phyloP scores from a whole-genome alignment of 495 filamentous ascomycete genomes.

The Sordaria brevicollis region DNA sequence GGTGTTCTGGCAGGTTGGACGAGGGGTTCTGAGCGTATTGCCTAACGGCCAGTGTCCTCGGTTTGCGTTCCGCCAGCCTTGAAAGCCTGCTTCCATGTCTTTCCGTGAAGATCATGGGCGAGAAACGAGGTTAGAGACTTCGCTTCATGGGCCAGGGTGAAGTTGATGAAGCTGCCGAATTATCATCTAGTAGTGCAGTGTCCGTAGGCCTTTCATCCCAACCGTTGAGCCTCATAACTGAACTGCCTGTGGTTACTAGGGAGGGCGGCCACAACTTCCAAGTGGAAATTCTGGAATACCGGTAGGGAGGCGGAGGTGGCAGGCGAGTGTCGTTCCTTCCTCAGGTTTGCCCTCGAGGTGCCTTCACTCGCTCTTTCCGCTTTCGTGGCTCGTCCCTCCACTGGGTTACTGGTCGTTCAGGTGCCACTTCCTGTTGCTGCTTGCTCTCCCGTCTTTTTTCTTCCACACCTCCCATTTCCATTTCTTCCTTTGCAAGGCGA shows the following conservation, averaged over 20 bases:
- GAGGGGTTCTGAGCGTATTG: not conserved
- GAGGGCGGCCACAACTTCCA: too few relatives aligned
- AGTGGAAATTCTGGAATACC: not conserved
- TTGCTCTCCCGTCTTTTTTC: not conserved
- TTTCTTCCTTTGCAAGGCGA: not conserved
- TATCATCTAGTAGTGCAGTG: not conserved
- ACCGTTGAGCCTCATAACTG: too few relatives aligned
- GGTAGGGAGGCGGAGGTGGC: not conserved
- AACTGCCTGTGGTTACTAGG: too few relatives aligned
- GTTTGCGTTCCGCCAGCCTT: not conserved
- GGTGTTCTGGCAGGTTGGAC: not conserved
- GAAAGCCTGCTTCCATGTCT: not conserved
- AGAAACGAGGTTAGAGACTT: not conserved
- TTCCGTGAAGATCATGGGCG: not conserved
- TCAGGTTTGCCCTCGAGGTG: not conserved
- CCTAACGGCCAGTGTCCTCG: not conserved
- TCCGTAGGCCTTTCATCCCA: not conserved
- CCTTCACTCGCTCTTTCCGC: not conserved
- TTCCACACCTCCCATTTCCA: not conserved
- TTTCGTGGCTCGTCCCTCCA: not conserved
- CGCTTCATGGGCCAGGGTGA: not conserved
- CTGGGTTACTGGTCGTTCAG: not conserved
- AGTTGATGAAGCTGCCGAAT: not conserved
- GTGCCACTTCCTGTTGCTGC: not conserved
- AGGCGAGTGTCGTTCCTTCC: not conserved